Evolutionary conservation across 2,329 filamentous ascomycete species (phyloP), one percentile per base, ranked within the genome.

Genomic region (Oidium heveae): DNA sequence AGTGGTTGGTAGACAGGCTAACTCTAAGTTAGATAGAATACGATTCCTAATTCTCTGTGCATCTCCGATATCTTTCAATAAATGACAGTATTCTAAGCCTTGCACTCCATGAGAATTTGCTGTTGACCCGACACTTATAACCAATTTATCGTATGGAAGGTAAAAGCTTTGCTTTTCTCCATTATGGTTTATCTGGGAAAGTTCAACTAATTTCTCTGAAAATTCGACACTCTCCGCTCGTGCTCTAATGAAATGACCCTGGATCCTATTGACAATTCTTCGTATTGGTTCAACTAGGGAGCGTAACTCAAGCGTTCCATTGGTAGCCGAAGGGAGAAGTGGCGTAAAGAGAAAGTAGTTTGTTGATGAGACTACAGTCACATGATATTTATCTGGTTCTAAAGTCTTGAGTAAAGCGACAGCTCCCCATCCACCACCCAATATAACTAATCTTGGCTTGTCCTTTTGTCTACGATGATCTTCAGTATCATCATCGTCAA

Each of bases 281-380:
- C 91, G 79, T 57, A 98, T 85, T 0, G 91, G 91, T 67, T 98
- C 91, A 43, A 95, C 86, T 56, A 98, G 72, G 52, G 87, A 94
- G 59, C 89, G 76, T 63, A 96, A 71, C 64, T 94, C 89, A 34
- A 98, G 72, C 0, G 91, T 98, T 13, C 93, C 93, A 6, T 98
- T 91, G 0, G 93, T 98, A 8, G 91, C 93, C 36, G 87, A 94
- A 1, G 91, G 91, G 46, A 98, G 73, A 88, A 98, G 96, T 0
- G 91, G 91, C 1, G 91, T 98, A 68, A 98, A 98, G 34, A 98
- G 71, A 69, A 98, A 98, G 70, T 96, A 94, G 63, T 96, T 96
- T 37, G 84, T 84, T 0, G 91, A 89, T 13, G 87, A 94, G 46
- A 98, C 82, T 41, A 98, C 83, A 4, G 89, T 96, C 60, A 98